These are phyloP conservation scores for Termitomyces sp. DNA, from an alignment of 768 basidiomycete genomes.

Conservation along the genomic window DNA sequence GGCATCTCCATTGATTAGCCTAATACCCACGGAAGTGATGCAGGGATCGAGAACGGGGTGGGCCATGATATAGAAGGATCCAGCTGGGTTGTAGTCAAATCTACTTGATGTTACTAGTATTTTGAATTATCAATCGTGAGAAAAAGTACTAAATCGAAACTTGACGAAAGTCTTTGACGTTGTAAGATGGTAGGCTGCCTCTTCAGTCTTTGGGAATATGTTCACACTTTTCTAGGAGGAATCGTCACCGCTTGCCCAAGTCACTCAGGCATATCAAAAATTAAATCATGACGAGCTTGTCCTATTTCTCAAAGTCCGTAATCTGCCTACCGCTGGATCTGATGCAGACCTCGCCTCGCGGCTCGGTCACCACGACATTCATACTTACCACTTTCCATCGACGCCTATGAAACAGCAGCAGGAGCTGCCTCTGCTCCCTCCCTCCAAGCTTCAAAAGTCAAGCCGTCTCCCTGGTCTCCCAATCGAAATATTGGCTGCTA, in stretches of 20 bases:
- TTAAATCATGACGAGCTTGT: slow-evolving; percentile 63
- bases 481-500: slow-evolving; percentile 69
- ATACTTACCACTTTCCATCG: slow-evolving; percentile 59
- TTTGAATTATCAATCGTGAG: slow-evolving; percentile 5
- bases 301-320: slow-evolving; percentile 70
- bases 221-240: slow-evolving; percentile 23
- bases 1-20: not conserved
- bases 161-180: not conserved
- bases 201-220: slow-evolving; percentile 7
- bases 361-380: slow-evolving; percentile 69
- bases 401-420: slow-evolving; percentile 19
- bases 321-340: slow-evolving; percentile 58
- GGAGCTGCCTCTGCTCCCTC: slow-evolving; percentile 23
- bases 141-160: slow-evolving; percentile 5
- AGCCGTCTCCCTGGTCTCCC: slow-evolving; percentile 57
- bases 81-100: not conserved
- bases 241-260: slow-evolving; percentile 35
- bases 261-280: slow-evolving; percentile 64
- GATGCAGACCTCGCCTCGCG: slow-evolving; percentile 62
- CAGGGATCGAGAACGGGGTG: slow-evolving; percentile 5
- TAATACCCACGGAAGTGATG: not conserved
- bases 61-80: not conserved
- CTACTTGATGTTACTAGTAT: not conserved
- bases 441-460: slow-evolving; percentile 21
- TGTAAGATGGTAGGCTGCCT: slow-evolving; percentile 26